phyloP scores from a whole-genome alignment of 2,329 filamentous ascomycete species.

The Hirsutella thompsonii region DNA sequence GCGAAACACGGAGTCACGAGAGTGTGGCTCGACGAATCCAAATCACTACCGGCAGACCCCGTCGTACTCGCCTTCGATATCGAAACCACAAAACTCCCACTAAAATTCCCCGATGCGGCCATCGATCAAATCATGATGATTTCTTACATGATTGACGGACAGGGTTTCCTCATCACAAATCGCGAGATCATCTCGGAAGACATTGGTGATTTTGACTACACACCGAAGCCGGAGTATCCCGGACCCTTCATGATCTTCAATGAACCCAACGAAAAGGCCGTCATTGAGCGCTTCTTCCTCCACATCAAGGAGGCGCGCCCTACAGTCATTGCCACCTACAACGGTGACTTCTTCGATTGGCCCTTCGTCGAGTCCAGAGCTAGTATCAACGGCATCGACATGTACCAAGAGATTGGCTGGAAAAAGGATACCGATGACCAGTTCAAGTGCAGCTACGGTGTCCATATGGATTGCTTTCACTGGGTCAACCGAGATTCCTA shows the following conservation, averaged over 20 bases:
- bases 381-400: slow-evolving; percentile 90
- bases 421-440: slow-evolving; percentile 91
- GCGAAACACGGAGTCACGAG: slow-evolving; percentile 81
- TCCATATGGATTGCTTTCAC: slow-evolving; percentile 97
- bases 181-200: slow-evolving; percentile 96
- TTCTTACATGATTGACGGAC: slow-evolving; percentile 99
- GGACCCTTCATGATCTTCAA: slow-evolving; percentile 98
- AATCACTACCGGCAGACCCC: slow-evolving; percentile 81
- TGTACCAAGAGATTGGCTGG: slow-evolving; percentile 98
- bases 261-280: slow-evolving; percentile 78
- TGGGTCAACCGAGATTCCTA: slow-evolving; percentile 99
- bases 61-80: slow-evolving; percentile 99
- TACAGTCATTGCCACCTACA: slow-evolving; percentile 98
- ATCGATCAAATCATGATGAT: slow-evolving; percentile 99
- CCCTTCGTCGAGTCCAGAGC: slow-evolving; percentile 91
- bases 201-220: slow-evolving; percentile 96
- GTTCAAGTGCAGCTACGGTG: slow-evolving; percentile 90
- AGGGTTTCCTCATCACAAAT: slow-evolving; percentile 96
- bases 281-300: slow-evolving; percentile 85
- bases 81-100: slow-evolving; percentile 86
- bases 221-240: slow-evolving; percentile 88
- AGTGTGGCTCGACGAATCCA: slow-evolving; percentile 75
- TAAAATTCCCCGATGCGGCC: slow-evolving; percentile 92
- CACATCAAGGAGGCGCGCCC: slow-evolving; percentile 92
- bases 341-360: slow-evolving; percentile 99